Conservation (phyloP, 495 filamentous ascomycete genomes). For the Aspergillus bertholletiae region DNA sequence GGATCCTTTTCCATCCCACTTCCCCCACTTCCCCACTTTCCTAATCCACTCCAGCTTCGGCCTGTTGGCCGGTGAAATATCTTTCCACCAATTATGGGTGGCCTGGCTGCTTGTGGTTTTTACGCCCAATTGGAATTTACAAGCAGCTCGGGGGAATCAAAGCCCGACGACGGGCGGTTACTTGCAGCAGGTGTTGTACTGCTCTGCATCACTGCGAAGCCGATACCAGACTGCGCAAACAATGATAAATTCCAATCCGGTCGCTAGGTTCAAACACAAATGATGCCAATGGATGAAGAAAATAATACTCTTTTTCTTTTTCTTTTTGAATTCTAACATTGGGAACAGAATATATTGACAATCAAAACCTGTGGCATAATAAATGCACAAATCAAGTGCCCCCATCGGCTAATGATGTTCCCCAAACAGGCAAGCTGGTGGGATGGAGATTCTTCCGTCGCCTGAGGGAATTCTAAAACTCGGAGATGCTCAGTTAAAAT, state of each 20-base stretch:
- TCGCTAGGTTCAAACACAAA: too few species aligned
- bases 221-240: too few species aligned
- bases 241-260: too few species aligned
- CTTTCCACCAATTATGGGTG: slow-evolving; percentile 14
- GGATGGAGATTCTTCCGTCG: slow-evolving; percentile 21
- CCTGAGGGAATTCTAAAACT: neutral
- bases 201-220: too few species aligned
- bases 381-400: slow-evolving; percentile 17
- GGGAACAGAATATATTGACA: neutral
- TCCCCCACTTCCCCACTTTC: slow-evolving; percentile 2
- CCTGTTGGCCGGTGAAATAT: neutral
- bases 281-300: too few species aligned
- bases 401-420: slow-evolving; percentile 27
- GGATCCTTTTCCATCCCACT: slow-evolving; percentile 1
- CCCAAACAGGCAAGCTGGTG: slow-evolving; percentile 17
- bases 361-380: neutral
- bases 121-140: neutral
- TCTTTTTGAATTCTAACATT: too few species aligned
- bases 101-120: neutral
- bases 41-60: neutral
- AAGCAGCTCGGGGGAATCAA: too few species aligned
- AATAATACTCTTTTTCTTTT: too few species aligned
- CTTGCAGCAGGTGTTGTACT: too few species aligned
- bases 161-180: too few species aligned
- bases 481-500: slow-evolving; percentile 12